Percentiles rank a stretch among this genome's conserved stretches.
phyloP scores from a whole-genome alignment of 495 filamentous ascomycete species.

The Daldinia loculata region DNA sequence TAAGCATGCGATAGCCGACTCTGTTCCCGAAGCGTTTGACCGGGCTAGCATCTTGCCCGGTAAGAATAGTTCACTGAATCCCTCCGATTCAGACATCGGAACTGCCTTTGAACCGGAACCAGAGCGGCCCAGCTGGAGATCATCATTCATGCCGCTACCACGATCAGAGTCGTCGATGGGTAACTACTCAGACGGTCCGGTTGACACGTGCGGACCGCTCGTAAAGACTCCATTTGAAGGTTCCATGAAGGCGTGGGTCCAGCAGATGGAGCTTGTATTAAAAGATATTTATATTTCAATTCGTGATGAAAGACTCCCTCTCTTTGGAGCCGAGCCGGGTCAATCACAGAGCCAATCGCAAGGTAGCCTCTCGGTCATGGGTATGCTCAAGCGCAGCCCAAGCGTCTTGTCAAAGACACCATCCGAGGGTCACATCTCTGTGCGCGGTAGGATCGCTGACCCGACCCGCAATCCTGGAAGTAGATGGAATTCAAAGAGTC shows the following conservation, averaged over 20 bases:
- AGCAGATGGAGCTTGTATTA: constrained; percentile 85
- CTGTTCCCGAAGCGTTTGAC: constrained; percentile 72
- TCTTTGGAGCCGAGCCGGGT: constrained; percentile 70
- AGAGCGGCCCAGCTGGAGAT: constrained; percentile 53
- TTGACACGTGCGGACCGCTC: constrained; percentile 67
- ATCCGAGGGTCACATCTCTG: constrained; percentile 74
- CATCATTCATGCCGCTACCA: constrained; percentile 58
- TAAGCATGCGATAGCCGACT: constrained; percentile 74
- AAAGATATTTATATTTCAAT: constrained; percentile 94
- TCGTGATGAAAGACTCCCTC: constrained; percentile 80
- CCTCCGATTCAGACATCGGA: constrained; percentile 40
- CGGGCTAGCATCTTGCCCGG: constrained; percentile 56
- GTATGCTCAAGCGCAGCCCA: constrained; percentile 81
- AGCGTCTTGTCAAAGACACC: constrained; percentile 91
- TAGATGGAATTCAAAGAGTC: constrained; percentile 84
- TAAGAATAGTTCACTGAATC: constrained; percentile 45
- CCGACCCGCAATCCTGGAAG: constrained; percentile 65
- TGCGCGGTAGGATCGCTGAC: constrained; percentile 74
- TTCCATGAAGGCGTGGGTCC: constrained; percentile 82
- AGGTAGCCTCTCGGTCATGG: constrained; percentile 63
- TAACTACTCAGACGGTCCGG: constrained; percentile 40
- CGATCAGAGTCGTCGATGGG: constrained; percentile 56
- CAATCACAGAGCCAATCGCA: constrained; percentile 55
- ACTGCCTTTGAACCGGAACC: constrained; percentile 57
- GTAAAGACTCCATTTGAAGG: constrained; percentile 83